Base-by-base conservation (phyloP, 768 basidiomycete genomes). In the Panellus pusillus region DNA sequence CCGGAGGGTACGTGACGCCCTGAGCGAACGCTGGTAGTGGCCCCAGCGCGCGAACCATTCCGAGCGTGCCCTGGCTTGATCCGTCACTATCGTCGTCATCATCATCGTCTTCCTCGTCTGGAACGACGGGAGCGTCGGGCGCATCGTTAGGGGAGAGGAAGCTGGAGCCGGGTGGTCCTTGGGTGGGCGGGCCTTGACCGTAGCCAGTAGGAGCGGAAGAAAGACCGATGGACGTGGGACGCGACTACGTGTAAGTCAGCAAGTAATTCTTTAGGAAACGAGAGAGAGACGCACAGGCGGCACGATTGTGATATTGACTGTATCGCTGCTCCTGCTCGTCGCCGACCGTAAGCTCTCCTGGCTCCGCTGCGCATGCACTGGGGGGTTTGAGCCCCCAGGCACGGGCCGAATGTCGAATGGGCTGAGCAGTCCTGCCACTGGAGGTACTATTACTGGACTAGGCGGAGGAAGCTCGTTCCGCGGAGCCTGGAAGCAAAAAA, bases 1-100 rank as follows among this genome's bases (percentile, higher is more conserved):
- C 56, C 4, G 43, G 37, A 2, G 56, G 56, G 14, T 40, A 48
- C n/a, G 38, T 45, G 15, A 53, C 56, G 27, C 51, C 51, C 47
- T 53, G 56, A 5, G 51, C 51, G 28, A 53, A 57, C 5, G 51
- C 56, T 6, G 56, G 56, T 1, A 57, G 44, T 13, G 56, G 56
- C 1, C 47, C 43, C 28, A 57, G 9, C 36, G 36, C 47, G 24
- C 5, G 43, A 15, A 19, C 27, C 28, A 45, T 32, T 38, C 7
- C 45, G 39, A 11, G 38, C 45, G 12, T 56, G 48, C 15, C 39
- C 32, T 15, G 41, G 40, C 12, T 42, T 42, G 18, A 47, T 41
- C 19, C 39, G 39, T 20, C 19, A 4, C 4, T 20, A 9, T 40
- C 39, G 39, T 54, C 52, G 11, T 48, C 46, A 5, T 47, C 41